A percentile compares a stretch with the other conserved stretches of the same genome.
phyloP scores from a whole-genome alignment of 2,329 filamentous ascomycete genomes.

The Cladosporium sp. region DNA sequence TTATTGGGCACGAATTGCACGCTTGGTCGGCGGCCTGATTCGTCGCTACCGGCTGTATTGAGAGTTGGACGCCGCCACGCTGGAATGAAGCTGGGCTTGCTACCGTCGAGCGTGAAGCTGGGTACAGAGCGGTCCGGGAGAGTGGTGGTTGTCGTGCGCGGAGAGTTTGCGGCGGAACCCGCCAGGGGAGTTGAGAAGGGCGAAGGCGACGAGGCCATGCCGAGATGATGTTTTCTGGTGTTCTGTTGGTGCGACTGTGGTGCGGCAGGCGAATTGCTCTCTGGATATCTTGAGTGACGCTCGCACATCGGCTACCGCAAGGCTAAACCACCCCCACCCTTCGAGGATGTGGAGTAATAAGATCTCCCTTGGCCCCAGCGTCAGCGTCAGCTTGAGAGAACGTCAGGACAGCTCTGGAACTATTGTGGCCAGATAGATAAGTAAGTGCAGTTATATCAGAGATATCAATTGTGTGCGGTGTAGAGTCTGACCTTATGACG shows the following conservation, averaged over 20 bases:
- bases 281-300: neutral
- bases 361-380: no score
- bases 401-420: no score
- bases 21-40: slow-evolving; percentile 27
- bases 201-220: slow-evolving; percentile 20
- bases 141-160: slow-evolving; percentile 15
- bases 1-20: slow-evolving; percentile 35
- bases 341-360: neutral
- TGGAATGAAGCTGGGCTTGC: slow-evolving; percentile 24
- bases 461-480: no score
- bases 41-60: slow-evolving; percentile 18
- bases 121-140: slow-evolving; percentile 26
- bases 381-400: no score
- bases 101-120: slow-evolving; percentile 19
- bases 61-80: slow-evolving; percentile 31
- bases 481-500: neutral
- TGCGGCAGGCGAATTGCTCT: neutral
- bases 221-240: neutral
- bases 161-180: slow-evolving; percentile 12
- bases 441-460: no score
- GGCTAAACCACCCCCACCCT: neutral
- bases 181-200: slow-evolving; percentile 15
- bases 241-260: neutral
- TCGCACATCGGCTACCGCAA: neutral
- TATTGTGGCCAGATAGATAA: no score